Conservation (phyloP, 352 stramenopile species). For the Thalassiosira ordinaria region DNA sequence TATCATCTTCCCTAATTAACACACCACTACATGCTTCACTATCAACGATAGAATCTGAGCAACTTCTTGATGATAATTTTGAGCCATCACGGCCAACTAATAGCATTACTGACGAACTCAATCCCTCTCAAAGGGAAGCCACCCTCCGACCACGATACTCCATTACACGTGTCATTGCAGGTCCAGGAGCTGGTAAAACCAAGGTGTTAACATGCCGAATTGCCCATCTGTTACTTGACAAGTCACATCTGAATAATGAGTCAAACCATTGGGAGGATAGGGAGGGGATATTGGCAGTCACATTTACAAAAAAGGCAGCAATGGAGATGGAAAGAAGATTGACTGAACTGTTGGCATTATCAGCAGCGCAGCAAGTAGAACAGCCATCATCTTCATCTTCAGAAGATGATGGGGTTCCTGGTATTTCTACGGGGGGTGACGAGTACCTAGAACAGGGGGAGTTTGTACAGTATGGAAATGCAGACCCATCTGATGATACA, state of each 20-base stretch:
- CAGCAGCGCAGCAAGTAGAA: conserved; percentile 13
- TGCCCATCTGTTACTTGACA: conserved; percentile 73
- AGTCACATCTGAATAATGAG: too few relatives aligned
- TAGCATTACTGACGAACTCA: conserved; percentile 62
- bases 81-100: too few relatives aligned
- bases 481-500: conserved; percentile 26
- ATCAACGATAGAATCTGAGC: too few relatives aligned
- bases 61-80: too few relatives aligned
- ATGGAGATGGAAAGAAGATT: conserved; percentile 84
- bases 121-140: conserved; percentile 76
- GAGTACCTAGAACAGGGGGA: conserved; percentile 27
- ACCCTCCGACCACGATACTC: conserved; percentile 62
- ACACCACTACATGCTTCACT: too few relatives aligned
- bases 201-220: conserved; percentile 85
- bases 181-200: conserved; percentile 86
- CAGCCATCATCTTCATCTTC: neutral
- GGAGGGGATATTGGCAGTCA: conserved; percentile 83
- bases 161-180: conserved; percentile 83
- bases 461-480: conserved; percentile 31
- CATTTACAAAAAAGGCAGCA: conserved; percentile 87
- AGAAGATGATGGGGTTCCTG: neutral
- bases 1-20: too few relatives aligned
- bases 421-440: conserved; percentile 22
- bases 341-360: conserved; percentile 52
- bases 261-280: too few relatives aligned